phyloP scores from a whole-genome alignment of 192 early-diverging fungal species.

The Coemansia sp. region DNA sequence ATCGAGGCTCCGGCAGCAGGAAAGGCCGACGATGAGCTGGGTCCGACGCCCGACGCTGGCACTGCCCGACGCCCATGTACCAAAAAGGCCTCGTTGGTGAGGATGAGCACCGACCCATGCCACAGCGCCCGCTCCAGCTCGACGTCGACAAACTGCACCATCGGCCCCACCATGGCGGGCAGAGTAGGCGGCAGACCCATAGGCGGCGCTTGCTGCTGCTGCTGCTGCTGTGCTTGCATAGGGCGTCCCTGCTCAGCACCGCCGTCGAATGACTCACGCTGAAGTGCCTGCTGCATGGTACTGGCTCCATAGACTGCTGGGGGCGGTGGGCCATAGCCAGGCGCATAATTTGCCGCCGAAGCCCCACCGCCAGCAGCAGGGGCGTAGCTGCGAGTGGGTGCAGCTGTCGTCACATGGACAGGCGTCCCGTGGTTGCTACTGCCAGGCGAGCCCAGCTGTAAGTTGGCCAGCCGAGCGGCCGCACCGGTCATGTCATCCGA shows the following conservation, averaged over 20 bases:
- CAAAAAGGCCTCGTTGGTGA: slow-evolving; percentile 49
- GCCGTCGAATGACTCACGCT: slow-evolving; percentile 4
- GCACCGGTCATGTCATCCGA: slow-evolving; percentile 27
- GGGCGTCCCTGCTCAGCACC: neutral
- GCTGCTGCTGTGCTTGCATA: slow-evolving; percentile 1
- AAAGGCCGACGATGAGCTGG: slow-evolving; percentile 12
- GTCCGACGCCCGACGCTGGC: neutral
- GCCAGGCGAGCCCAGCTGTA: slow-evolving; percentile 33
- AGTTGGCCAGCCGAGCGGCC: slow-evolving; percentile 40
- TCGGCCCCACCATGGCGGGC: slow-evolving; percentile 45
- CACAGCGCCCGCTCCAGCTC: slow-evolving; percentile 49
- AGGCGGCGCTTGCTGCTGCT: slow-evolving; percentile 11
- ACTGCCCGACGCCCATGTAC: slow-evolving; percentile 26
- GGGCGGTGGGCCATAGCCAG: slow-evolving; percentile 42
- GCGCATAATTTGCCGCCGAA: slow-evolving; percentile 31
- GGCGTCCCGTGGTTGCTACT: slow-evolving; percentile 13
- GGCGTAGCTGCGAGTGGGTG: slow-evolving; percentile 7
- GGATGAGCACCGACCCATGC: slow-evolving; percentile 47
- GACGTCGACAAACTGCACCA: slow-evolving; percentile 53
- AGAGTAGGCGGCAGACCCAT: slow-evolving; percentile 4
- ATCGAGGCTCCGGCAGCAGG: slow-evolving; percentile 8
- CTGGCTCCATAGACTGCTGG: slow-evolving; percentile 1
- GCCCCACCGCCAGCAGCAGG: neutral
- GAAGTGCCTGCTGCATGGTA: neutral
- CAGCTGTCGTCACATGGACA: slow-evolving; percentile 6